Evolutionary conservation across 257 asterid genomes (phyloP).

Genomic region (Fraxinus americana): DNA sequence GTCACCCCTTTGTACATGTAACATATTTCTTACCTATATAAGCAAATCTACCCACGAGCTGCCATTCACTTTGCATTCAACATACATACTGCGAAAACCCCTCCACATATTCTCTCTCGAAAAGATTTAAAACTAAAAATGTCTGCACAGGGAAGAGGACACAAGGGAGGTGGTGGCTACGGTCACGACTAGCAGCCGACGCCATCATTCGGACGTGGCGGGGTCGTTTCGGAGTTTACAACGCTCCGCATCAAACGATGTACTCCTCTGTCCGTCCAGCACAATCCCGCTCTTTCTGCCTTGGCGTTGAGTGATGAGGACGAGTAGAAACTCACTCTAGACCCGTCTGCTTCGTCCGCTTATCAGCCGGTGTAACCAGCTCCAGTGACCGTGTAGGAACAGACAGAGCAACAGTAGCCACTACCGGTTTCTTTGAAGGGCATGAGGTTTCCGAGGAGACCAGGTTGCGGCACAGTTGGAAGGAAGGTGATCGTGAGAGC

Average conservation of each 20-base stretch:
- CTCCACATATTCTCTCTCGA: neutral
- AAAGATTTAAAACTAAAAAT: no score
- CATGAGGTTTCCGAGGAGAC: constrained; percentile 48
- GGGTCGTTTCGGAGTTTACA: neutral
- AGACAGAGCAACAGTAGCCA: constrained; percentile 12
- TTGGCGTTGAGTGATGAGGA: constrained; percentile 26
- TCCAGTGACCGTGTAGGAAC: constrained; percentile 13
- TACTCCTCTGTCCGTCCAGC: neutral
- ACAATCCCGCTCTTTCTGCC: constrained; percentile 23
- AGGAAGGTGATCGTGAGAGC: constrained; percentile 44
- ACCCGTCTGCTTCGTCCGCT: constrained; percentile 27
- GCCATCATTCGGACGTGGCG: neutral
- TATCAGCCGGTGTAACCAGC: constrained; percentile 18
- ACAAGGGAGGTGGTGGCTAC: constrained; percentile 24
- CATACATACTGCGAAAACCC: neutral
- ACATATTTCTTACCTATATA: no score
- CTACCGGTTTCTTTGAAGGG: constrained; percentile 63
- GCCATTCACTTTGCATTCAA: neutral
- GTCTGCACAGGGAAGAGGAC: constrained; percentile 12
- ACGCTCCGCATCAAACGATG: constrained; percentile 25
- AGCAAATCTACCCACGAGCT: neutral
- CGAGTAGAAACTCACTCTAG: constrained; percentile 40
- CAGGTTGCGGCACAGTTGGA: constrained; percentile 47
- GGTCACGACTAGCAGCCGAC: constrained; percentile 30
- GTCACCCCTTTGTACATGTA: no score